A percentile compares a stretch with the other conserved stretches of the same genome.
Conservation (phyloP, 208 protist genomes). For the Leishmania gerbilli region DNA sequence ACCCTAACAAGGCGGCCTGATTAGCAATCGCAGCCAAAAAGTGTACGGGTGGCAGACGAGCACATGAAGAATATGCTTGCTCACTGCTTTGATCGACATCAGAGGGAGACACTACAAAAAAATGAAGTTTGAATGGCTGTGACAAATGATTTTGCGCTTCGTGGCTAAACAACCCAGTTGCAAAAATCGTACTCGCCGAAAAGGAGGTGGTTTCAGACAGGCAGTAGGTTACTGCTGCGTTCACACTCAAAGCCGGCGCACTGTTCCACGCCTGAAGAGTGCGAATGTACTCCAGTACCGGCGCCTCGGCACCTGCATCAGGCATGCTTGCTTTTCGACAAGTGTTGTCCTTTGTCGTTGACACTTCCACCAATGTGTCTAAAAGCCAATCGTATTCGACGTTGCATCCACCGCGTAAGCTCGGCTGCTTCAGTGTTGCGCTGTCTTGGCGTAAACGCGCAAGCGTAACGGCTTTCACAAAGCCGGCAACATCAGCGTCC, state of each 20-base stretch:
- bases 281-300: constrained; percentile 17
- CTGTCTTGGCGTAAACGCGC: neutral
- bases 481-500: neutral
- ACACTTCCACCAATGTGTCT: constrained; percentile 1
- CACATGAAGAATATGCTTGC: neutral
- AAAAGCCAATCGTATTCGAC: constrained; percentile 14
- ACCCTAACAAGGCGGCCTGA: constrained; percentile 4
- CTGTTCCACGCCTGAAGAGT: constrained; percentile 28
- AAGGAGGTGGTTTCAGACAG: constrained; percentile 28
- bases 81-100: neutral
- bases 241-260: constrained; percentile 7
- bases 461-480: constrained; percentile 3
- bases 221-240: constrained; percentile 13
- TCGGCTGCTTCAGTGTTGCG: no score
- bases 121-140: constrained; percentile 26
- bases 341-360: neutral
- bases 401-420: neutral
- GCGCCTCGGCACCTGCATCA: neutral
- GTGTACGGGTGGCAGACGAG: constrained; percentile 11
- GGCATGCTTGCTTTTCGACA: neutral
- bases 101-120: constrained; percentile 2
- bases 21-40: constrained; percentile 13
- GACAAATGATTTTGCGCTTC: constrained; percentile 1
- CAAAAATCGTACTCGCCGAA: constrained; percentile 14
- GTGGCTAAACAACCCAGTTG: constrained; percentile 8